phyloP scores from a whole-genome alignment of 169 alveolate genomes.

The Cryptosporidium canis region DNA sequence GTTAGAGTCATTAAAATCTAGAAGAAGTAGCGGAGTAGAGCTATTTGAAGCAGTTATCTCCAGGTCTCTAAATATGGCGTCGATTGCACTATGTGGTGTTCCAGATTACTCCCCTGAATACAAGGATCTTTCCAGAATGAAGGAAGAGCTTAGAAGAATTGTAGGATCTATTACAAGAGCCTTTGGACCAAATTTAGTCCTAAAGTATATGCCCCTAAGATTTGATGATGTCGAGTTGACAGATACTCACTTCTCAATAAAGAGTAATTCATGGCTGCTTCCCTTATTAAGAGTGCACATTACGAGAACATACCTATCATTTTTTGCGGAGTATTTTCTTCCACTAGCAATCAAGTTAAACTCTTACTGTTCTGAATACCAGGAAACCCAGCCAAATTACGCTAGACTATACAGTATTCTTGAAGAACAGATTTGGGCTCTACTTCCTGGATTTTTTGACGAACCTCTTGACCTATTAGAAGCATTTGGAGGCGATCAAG shows the following conservation, averaged over 20 bases:
- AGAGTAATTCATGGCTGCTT: conserved; percentile 67
- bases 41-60: conserved; percentile 10
- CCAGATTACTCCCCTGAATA: background rate
- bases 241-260: conserved; percentile 35
- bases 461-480: conserved; percentile 23
- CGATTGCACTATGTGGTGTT: conserved; percentile 40
- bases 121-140: conserved; percentile 8
- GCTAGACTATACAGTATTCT: conserved; percentile 45
- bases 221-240: conserved; percentile 12
- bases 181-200: conserved; percentile 37
- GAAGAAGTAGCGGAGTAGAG: background rate
- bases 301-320: conserved; percentile 33
- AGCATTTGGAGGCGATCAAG: background rate
- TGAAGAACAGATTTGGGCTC: conserved; percentile 70
- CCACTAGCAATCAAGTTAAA: conserved; percentile 50
- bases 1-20: background rate
- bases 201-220: conserved; percentile 14
- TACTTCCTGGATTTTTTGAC: conserved; percentile 62
- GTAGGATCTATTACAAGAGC: conserved; percentile 61
- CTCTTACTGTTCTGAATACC: background rate
- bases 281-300: conserved; percentile 56
- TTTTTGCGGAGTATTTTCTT: conserved; percentile 14
- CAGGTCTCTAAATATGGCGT: conserved; percentile 16
- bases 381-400: conserved; percentile 18
- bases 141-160: conserved; percentile 30